Evolutionary conservation across 441 rosid species (phyloP).

Genomic region (Arabidopsis hybrid): DNA sequence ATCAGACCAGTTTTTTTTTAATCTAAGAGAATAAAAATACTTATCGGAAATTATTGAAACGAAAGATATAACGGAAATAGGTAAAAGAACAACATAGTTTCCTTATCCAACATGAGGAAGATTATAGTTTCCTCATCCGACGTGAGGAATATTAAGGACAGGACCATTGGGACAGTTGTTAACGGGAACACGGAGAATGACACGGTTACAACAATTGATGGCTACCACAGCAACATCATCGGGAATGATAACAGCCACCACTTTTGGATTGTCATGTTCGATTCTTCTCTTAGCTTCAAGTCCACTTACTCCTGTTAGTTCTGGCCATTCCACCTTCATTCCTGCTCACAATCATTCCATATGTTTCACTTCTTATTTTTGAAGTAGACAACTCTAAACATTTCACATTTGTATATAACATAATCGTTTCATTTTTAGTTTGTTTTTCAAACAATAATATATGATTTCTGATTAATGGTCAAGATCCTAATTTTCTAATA

Average conservation of each 20-base stretch:
- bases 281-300: slow-evolving; percentile 13
- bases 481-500: no score
- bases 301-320: slow-evolving; percentile 24
- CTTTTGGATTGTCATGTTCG: slow-evolving; percentile 20
- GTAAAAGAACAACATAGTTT: no score
- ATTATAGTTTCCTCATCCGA: neutral
- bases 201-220: slow-evolving; percentile 18
- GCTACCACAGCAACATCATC: neutral
- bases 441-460: no score
- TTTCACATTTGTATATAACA: no score
- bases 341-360: neutral
- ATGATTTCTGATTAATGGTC: no score
- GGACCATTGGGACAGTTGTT: slow-evolving; percentile 10
- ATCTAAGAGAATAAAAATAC: no score
- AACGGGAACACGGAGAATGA: neutral
- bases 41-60: no score
- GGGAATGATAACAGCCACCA: neutral
- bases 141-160: neutral
- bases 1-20: no score
- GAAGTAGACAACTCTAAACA: no score
- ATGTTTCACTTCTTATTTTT: neutral
- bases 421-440: no score
- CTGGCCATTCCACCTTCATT: slow-evolving; percentile 35
- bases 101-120: neutral
- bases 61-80: no score